Evolutionary conservation across 306 rosid genomes (phyloP), one percentile per base, ranked within the genome.

Genomic region (Astragalus glycyphyllos): DNA sequence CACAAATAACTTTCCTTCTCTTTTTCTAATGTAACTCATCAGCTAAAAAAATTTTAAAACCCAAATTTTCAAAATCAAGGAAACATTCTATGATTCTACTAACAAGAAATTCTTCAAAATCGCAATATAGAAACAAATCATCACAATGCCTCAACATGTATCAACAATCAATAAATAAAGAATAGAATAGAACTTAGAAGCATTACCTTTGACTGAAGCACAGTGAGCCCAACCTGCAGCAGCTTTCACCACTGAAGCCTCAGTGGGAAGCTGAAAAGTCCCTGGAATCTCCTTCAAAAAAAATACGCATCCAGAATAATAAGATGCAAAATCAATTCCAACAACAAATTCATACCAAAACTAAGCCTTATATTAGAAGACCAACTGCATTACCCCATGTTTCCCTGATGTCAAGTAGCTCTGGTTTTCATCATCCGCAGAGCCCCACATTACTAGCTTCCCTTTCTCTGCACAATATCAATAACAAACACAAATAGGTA

Each of bases 171-270:
- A 26, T 3, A 45, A 54, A 46, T 2, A 8, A 17, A 44, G 6
- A 58, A 29, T 0, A 2, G 8, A 46, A 8, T 13, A 66, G 47
- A 59, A n/a, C 8, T 58, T 13, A 15, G 49, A 60, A 74, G 58
- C 32, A 59, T 51, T 73, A 92, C 98, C 98, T 58, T 84, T 85
- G 45, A 85, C 93, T 0, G 87, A 60, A 44, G 83, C 96, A 53
- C 96, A 92, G 65, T 92, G 96, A 48, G 97, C 98, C 98, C 98
- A 92, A 69, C 96, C 98, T 60, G 93, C 90, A 79, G 88, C 87
- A 54, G 96, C 98, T 58, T 84, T 82, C 45, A 85, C 80, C 44
- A 88, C 86, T 41, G 92, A 59, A 73, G 84, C 86, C 74, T 86
- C 85, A 55, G 84, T 75, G 35, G 97, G 96, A 11, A 92, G 87